Evolutionary conservation across 169 alveolate species (phyloP).

Genomic region (Eimeria necatrix): DNA sequence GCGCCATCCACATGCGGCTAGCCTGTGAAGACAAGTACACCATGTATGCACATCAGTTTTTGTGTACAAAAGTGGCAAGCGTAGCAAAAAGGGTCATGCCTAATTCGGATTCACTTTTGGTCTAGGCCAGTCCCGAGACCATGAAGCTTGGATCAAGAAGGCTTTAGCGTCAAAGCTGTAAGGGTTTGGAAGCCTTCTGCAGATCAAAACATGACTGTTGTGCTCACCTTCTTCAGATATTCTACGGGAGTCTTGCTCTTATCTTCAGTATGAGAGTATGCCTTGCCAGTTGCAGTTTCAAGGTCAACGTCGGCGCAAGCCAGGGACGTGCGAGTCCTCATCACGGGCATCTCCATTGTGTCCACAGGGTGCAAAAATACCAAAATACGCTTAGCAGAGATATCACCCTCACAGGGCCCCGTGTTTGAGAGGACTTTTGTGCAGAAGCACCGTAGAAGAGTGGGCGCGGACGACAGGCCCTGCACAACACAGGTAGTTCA

Average conservation of each 20-base stretch:
- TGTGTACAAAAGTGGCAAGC: too few species aligned
- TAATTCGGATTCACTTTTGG: too few species aligned
- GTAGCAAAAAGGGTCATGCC: not conserved
- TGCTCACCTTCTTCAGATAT: conserved; percentile 31
- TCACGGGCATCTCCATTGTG: conserved; percentile 19
- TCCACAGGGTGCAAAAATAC: not conserved
- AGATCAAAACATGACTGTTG: not conserved
- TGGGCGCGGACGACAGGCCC: too few species aligned
- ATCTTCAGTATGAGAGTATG: not conserved
- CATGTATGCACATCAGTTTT: too few species aligned
- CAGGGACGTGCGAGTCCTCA: conserved; percentile 49
- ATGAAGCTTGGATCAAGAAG: too few species aligned
- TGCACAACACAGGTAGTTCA: too few species aligned
- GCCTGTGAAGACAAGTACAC: conserved; percentile 25
- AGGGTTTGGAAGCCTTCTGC: not conserved
- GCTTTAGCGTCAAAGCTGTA: too few species aligned
- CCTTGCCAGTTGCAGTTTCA: conserved; percentile 42
- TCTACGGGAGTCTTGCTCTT: conserved; percentile 11
- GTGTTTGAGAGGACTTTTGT: too few species aligned
- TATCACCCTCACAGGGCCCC: too few species aligned
- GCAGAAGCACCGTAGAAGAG: too few species aligned
- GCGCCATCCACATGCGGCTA: conserved; percentile 67
- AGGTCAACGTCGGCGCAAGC: conserved; percentile 59
- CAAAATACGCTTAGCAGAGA: too few species aligned
- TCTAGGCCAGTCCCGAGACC: too few species aligned